Evolutionary conservation across 306 rosid genomes (phyloP).

Genomic region (Malus fusca): DNA sequence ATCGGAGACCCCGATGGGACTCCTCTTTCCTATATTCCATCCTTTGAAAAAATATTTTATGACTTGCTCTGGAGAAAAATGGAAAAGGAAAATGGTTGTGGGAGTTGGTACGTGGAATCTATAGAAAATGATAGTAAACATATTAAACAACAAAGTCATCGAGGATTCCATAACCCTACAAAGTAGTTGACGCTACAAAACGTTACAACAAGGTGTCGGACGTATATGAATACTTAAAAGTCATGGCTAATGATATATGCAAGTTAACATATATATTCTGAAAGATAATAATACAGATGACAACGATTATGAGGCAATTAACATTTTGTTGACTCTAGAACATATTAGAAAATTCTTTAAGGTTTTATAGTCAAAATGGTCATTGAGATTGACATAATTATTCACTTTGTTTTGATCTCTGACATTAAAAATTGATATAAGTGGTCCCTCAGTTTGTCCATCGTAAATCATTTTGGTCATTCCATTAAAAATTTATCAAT

Average conservation of each 20-base stretch:
- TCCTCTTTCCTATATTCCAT: background rate
- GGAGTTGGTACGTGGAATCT: constrained; percentile 13
- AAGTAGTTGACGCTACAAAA: constrained; percentile 5
- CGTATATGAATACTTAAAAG: background rate
- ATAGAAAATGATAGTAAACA: background rate
- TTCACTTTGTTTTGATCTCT: too few species aligned
- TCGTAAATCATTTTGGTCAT: too few species aligned
- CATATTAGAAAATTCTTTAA: too few species aligned
- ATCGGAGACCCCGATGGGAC: background rate
- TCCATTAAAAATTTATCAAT: too few species aligned
- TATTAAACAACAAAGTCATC: background rate
- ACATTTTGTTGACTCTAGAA: too few species aligned
- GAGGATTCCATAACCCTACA: background rate
- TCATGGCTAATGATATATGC: background rate
- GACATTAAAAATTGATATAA: too few species aligned
- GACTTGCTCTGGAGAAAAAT: background rate
- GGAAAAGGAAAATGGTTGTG: background rate
- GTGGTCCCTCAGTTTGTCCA: too few species aligned
- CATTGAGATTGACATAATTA: too few species aligned
- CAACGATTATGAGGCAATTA: too few species aligned
- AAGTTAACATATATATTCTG: background rate
- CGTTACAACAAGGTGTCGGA: background rate
- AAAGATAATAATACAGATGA: too few species aligned
- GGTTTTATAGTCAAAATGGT: too few species aligned
- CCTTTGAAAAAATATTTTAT: background rate